These are phyloP conservation scores for Saprolegnia diclina DNA, from an alignment of 352 stramenopile species.

Conservation along the genomic window DNA sequence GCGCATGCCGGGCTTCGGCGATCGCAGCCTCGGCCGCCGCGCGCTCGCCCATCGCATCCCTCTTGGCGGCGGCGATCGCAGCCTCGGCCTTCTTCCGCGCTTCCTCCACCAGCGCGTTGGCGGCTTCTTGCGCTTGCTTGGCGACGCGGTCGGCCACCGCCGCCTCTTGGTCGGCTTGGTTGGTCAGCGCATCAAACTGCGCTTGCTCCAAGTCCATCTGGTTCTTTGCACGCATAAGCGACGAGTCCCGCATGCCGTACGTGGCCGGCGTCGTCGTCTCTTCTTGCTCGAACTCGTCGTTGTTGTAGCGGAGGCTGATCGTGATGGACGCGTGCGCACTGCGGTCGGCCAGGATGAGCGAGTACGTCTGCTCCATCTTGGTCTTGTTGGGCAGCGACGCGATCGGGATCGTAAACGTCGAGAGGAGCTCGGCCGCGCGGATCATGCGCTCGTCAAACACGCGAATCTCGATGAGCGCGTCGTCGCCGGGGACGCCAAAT, in stretches of 20 bases:
- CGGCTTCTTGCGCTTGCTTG: slow-evolving; percentile 18
- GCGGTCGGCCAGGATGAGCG: slow-evolving; percentile 15
- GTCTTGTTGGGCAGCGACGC: slow-evolving; percentile 58
- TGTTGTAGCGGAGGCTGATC: slow-evolving; percentile 9
- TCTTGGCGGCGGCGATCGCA: slow-evolving; percentile 11
- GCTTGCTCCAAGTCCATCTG: slow-evolving; percentile 54
- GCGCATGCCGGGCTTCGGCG: slow-evolving; percentile 3
- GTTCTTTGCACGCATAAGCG: slow-evolving; percentile 67
- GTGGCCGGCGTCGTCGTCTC: slow-evolving; percentile 1
- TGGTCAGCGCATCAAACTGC: slow-evolving; percentile 5
- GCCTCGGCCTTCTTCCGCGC: slow-evolving; percentile 9
- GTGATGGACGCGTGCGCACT: slow-evolving; percentile 18
- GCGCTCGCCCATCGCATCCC: slow-evolving; percentile 10
- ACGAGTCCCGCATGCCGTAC: slow-evolving; percentile 50
- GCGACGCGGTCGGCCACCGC: slow-evolving; percentile 10
- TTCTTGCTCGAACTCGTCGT: neutral
- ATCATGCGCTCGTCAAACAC: slow-evolving; percentile 80
- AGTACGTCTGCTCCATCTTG: slow-evolving; percentile 18
- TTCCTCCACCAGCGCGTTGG: slow-evolving; percentile 17
- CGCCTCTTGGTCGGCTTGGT: slow-evolving; percentile 1
- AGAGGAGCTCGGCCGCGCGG: slow-evolving; percentile 58
- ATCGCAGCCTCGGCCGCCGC: slow-evolving; percentile 16
- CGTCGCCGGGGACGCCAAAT: slow-evolving; percentile 64
- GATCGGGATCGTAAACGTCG: slow-evolving; percentile 68
- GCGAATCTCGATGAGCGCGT: slow-evolving; percentile 77